A percentile compares a stretch with the other conserved stretches of the same genome.
Conservation (phyloP, 176 grass and related monocot genomes). For the Rhynchospora pubera region DNA sequence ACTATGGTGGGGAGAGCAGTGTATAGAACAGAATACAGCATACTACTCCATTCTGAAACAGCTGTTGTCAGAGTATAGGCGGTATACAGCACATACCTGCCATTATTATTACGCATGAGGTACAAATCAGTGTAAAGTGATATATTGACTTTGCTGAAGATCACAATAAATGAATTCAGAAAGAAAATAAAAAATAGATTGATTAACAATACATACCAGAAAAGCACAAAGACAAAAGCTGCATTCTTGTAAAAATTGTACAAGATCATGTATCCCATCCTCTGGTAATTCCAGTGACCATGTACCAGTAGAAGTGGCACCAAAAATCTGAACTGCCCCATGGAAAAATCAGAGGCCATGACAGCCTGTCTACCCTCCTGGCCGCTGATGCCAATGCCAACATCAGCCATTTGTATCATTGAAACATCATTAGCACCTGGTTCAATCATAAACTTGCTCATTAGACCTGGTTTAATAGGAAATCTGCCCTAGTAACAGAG, state of each 20-base stretch:
- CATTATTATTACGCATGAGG: conserved; percentile 34
- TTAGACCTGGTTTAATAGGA: not conserved
- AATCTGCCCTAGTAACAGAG: conserved; percentile 19
- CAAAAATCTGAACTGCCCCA: conserved; percentile 91
- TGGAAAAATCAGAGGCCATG: conserved; percentile 90
- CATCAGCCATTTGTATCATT: conserved; percentile 95
- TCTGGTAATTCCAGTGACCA: conserved; percentile 93
- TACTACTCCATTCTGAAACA: conserved; percentile 73
- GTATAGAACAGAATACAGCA: conserved; percentile 82
- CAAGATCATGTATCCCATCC: conserved; percentile 87
- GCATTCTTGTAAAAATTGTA: conserved; percentile 97
- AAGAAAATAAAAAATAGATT: not conserved
- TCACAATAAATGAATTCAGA: not conserved
- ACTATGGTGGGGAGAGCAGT: conserved; percentile 76
- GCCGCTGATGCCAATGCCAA: conserved; percentile 78
- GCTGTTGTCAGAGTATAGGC: conserved; percentile 71
- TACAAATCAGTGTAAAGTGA: not conserved
- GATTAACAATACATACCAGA: conserved; percentile 51
- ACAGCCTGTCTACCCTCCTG: conserved; percentile 86
- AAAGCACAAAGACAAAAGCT: conserved; percentile 75
- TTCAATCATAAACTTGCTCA: conserved; percentile 5
- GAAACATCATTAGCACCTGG: conserved; percentile 94
- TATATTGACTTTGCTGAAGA: not conserved
- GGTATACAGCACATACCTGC: conserved; percentile 77
- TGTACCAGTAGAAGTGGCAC: conserved; percentile 82